Base-by-base conservation (phyloP, 768 basidiomycete genomes). In the Ramaria rubella region DNA sequence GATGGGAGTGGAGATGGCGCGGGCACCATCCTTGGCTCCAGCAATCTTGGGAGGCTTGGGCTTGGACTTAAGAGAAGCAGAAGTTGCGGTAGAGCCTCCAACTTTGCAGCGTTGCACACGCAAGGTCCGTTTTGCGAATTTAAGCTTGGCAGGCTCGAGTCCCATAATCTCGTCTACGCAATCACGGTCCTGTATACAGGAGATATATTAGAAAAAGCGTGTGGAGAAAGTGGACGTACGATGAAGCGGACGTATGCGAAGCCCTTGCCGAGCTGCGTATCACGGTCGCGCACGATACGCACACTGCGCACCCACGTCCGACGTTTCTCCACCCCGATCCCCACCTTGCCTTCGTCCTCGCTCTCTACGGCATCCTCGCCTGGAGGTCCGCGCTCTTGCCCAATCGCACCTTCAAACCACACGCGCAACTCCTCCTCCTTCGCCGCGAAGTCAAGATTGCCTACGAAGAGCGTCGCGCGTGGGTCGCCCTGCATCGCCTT, bases 121-220 rank as follows among this genome's bases (percentile, higher is more conserved):
- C 3, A 97, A 77, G 64, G 86, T 92, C 61, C 93, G 90, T 69
- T 95, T 96, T 17, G 90, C 91, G 65, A 97, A 92, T 67, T 88
- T 92, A 68, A 97, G 81, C 61, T 86, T 87, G 44, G 68, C 73
- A 17, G 80, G 75, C 45, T 91, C 86, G 17, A 97, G 72, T 0
- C 90, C 90, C 33, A 99, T 75, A 43, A 97, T 69, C 71, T 97
- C 93, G 67, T 99, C 95, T 0, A 96, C 91, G 67, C 90, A 93
- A 68, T 85, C 83, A 1, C 85, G 83, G 61, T 96, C 92, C 94
- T 98, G 61, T 7, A 33, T 3, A 44, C 17, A 17, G 49, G 17
- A 17, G 50, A 45, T 26, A 46, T 2, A 17, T 40, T 24, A 48
- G 31, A 29, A 15, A 2, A 23, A 17, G 44, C 46, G n/a, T 24